Evolutionary conservation across 345 rosid genomes (phyloP).

Genomic region (Raphanus raphanistrum): DNA sequence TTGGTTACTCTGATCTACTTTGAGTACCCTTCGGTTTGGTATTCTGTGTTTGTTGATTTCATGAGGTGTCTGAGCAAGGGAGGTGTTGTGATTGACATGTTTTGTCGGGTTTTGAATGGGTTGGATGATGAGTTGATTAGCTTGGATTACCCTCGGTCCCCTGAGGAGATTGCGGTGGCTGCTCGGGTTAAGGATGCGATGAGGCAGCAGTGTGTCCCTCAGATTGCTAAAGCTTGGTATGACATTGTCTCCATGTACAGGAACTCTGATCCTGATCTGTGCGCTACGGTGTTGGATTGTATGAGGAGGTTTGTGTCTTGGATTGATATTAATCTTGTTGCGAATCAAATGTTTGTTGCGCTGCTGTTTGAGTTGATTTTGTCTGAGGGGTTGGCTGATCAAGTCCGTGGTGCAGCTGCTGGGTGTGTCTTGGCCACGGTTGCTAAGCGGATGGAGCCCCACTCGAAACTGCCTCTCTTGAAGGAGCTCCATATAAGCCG

Average conservation of each 20-base stretch:
- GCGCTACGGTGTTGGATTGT: conserved; percentile 66
- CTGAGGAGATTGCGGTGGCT: conserved; percentile 67
- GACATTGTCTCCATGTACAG: conserved; percentile 63
- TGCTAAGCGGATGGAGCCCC: conserved; percentile 88
- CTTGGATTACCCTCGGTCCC: conserved; percentile 73
- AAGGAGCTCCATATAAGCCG: conserved; percentile 64
- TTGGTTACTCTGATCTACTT: conserved; percentile 80
- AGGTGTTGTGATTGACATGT: conserved; percentile 73
- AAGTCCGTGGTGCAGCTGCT: conserved; percentile 80
- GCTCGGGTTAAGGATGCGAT: conserved; percentile 88
- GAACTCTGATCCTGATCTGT: conserved; percentile 71
- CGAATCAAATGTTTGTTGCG: conserved; percentile 69
- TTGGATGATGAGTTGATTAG: conserved; percentile 92
- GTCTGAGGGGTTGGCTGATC: conserved; percentile 60
- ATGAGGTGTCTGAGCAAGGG: conserved; percentile 69
- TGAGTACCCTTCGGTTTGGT: conserved; percentile 88
- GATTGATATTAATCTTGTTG: conserved; percentile 89
- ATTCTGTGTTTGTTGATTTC: conserved; percentile 74
- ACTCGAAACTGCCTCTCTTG: conserved; percentile 65
- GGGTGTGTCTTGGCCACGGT: conserved; percentile 83
- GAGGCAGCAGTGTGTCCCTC: conserved; percentile 91
- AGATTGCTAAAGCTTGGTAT: conserved; percentile 86
- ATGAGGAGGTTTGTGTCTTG: conserved; percentile 86
- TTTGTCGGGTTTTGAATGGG: conserved; percentile 83
- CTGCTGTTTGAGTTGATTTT: conserved; percentile 74